Conservation (phyloP, 2,329 filamentous ascomycete genomes). For the Myrmaecium sp. region DNA sequence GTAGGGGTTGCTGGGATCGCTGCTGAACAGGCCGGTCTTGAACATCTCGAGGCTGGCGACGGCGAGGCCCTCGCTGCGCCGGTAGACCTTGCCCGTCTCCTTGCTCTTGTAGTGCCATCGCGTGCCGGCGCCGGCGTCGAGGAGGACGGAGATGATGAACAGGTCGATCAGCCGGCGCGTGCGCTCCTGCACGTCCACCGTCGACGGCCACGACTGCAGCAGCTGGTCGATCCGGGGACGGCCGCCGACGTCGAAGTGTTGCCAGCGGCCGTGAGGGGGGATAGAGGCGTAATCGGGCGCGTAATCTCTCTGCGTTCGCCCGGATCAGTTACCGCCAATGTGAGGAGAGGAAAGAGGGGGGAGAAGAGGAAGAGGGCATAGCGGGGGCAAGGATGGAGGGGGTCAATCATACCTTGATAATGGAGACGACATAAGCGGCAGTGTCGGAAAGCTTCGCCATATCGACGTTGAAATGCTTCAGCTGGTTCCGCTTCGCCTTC, state of each 20-base stretch:
- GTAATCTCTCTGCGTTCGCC: slow-evolving; percentile 44
- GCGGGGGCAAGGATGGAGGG: background rate
- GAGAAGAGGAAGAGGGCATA: slow-evolving; percentile 1
- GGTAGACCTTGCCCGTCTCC: slow-evolving; percentile 68
- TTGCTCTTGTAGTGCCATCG: slow-evolving; percentile 86
- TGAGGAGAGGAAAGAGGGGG: slow-evolving; percentile 3
- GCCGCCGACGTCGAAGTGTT: slow-evolving; percentile 71
- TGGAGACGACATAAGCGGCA: slow-evolving; percentile 72
- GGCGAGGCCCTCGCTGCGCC: slow-evolving; percentile 75
- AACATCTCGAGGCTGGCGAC: slow-evolving; percentile 77
- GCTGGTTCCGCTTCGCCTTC: slow-evolving; percentile 59
- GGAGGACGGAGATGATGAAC: slow-evolving; percentile 62
- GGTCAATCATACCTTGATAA: slow-evolving; percentile 60
- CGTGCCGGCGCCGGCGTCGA: slow-evolving; percentile 79
- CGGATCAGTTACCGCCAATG: too few relatives aligned
- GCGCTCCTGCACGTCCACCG: slow-evolving; percentile 54
- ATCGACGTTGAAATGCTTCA: slow-evolving; percentile 81
- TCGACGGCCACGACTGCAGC: slow-evolving; percentile 49
- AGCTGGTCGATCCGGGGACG: slow-evolving; percentile 57
- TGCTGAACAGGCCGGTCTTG: slow-evolving; percentile 78
- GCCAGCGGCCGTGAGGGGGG: slow-evolving; percentile 72
- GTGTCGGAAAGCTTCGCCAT: slow-evolving; percentile 70
- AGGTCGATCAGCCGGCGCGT: slow-evolving; percentile 62
- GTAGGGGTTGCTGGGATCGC: slow-evolving; percentile 61
- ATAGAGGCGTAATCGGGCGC: slow-evolving; percentile 54